A percentile compares a stretch with the other conserved stretches of the same genome.
Evolutionary conservation across 192 early-diverging fungal genomes (phyloP).

Genomic region (Backusella macrospora): DNA sequence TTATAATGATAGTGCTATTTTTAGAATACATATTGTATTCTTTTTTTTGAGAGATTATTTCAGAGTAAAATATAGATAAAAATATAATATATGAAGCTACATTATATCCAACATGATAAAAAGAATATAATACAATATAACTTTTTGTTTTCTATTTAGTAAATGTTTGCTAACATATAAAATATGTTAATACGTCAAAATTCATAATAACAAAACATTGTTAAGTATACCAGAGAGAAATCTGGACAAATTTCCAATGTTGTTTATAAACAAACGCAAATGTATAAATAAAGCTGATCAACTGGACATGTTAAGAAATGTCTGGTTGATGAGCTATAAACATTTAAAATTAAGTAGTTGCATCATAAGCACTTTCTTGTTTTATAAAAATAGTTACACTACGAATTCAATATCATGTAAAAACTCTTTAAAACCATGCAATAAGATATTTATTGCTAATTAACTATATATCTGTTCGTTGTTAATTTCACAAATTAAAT

Average conservation of each 20-base stretch:
- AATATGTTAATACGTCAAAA: background rate
- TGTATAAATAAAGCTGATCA: background rate
- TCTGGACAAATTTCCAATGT: background rate
- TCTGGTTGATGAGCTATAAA: background rate
- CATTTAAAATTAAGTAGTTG: too few relatives aligned
- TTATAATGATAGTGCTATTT: constrained; percentile 2
- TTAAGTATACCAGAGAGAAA: background rate
- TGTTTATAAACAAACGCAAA: background rate
- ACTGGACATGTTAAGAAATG: background rate
- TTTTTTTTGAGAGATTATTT: background rate
- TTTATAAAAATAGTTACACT: too few relatives aligned
- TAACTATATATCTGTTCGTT: too few relatives aligned
- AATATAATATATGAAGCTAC: too few relatives aligned
- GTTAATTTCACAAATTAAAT: too few relatives aligned
- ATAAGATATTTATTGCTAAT: too few relatives aligned
- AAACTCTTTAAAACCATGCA: too few relatives aligned
- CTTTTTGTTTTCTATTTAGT: background rate
- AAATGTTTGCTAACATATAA: background rate
- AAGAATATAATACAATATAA: background rate
- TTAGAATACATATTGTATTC: background rate
- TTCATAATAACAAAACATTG: background rate
- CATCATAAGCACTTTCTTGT: too few relatives aligned
- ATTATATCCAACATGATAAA: too few relatives aligned
- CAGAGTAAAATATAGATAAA: too few relatives aligned
- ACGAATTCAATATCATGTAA: too few relatives aligned